A percentile compares a stretch with the other conserved stretches of the same genome.
phyloP scores from a whole-genome alignment of 768 basidiomycete species.

The Leccinum imitatum region DNA sequence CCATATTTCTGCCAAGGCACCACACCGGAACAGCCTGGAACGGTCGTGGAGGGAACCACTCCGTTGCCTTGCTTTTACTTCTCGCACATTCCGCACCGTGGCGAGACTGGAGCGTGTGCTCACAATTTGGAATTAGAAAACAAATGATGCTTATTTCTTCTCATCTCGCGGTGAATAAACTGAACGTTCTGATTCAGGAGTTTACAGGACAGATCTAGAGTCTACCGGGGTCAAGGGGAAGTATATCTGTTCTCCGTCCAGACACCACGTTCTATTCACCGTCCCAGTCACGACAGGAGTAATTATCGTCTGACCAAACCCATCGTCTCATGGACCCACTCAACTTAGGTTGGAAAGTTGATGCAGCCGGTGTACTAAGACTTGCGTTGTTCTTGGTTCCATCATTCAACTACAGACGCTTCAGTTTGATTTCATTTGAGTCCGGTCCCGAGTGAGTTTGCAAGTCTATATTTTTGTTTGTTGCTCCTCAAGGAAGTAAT shows the following conservation, averaged over 20 bases:
- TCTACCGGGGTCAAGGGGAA: not conserved
- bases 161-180: not conserved
- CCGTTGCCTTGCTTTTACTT: not conserved
- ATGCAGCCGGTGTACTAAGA: not conserved
- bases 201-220: not conserved
- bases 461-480: no score
- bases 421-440: not conserved
- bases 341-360: not conserved
- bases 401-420: not conserved
- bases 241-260: not conserved
- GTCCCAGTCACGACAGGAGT: not conserved
- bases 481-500: not conserved
- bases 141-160: not conserved
- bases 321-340: not conserved
- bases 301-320: not conserved
- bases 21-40: not conserved
- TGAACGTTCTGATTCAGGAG: not conserved
- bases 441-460: not conserved
- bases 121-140: not conserved
- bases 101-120: not conserved
- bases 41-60: not conserved
- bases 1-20: not conserved
- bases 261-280: not conserved
- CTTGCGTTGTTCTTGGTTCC: not conserved
- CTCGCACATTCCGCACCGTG: not conserved